phyloP scores from a whole-genome alignment of 805 yeast species.

The Lachancea lanzarotensis region DNA sequence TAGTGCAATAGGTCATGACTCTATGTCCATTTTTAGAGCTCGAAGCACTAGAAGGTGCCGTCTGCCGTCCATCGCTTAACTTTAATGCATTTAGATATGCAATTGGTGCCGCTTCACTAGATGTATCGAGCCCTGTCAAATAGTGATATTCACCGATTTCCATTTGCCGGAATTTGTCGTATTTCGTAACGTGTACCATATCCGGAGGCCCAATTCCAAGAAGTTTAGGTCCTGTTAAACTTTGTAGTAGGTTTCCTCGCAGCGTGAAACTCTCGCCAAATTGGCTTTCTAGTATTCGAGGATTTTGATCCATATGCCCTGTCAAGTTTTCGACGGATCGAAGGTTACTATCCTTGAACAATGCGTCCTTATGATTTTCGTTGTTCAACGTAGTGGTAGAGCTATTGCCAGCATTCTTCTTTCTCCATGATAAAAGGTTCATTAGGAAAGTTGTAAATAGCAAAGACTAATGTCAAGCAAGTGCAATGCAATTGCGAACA shows the following conservation, averaged over 20 bases:
- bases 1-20: conserved; percentile 51
- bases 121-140: conserved; percentile 42
- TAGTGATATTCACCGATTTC: conserved; percentile 48
- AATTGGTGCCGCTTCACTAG: conserved; percentile 41
- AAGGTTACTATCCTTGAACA: neutral
- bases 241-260: conserved; percentile 20
- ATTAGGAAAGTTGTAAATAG: neutral
- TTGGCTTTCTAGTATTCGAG: conserved; percentile 23
- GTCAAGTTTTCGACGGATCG: neutral
- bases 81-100: conserved; percentile 40
- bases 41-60: neutral
- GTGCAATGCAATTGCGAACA: too few species aligned
- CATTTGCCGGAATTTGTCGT: conserved; percentile 38
- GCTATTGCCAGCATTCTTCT: conserved; percentile 4
- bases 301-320: conserved; percentile 10
- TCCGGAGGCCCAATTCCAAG: conserved; percentile 71
- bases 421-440: conserved; percentile 9
- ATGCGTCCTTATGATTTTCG: conserved; percentile 1
- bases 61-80: conserved; percentile 14
- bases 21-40: conserved; percentile 20
- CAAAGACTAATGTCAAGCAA: too few species aligned
- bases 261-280: conserved; percentile 30
- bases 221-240: conserved; percentile 12
- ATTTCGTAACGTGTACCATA: conserved; percentile 41
- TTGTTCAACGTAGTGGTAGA: neutral